These are phyloP conservation scores for Boletus subparvulus DNA, from an alignment of 768 basidiomycete genomes.

Conservation along the genomic window DNA sequence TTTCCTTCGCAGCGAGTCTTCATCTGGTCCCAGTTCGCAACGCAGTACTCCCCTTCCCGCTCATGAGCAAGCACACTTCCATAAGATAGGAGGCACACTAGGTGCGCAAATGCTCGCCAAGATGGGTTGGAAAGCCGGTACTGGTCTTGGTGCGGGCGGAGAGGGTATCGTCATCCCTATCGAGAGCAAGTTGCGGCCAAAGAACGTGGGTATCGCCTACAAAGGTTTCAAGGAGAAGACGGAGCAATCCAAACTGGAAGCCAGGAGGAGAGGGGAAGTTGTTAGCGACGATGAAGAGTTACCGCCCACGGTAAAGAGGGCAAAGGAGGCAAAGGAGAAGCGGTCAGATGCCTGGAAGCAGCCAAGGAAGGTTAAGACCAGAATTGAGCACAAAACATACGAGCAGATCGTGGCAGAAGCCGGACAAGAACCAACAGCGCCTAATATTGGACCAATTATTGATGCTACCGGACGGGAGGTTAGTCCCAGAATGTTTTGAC, in stretches of 20 bases:
- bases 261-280: constrained; percentile 66
- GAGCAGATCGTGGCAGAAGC: constrained; percentile 93
- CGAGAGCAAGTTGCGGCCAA: constrained; percentile 80
- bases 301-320: constrained; percentile 30
- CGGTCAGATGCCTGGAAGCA: constrained; percentile 83
- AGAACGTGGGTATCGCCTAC: constrained; percentile 84
- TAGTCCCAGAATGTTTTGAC: constrained; percentile 30
- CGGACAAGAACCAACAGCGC: constrained; percentile 52
- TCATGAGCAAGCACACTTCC: constrained; percentile 78
- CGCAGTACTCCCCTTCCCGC: constrained; percentile 55
- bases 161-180: constrained; percentile 88
- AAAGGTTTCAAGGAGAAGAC: constrained; percentile 89
- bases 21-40: constrained; percentile 41
- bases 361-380: constrained; percentile 80
- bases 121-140: constrained; percentile 91
- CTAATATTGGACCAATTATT: constrained; percentile 82
- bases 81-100: constrained; percentile 69
- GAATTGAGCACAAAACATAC: constrained; percentile 93
- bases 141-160: constrained; percentile 70
- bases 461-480: constrained; percentile 94
- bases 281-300: constrained; percentile 71
- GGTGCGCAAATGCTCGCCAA: constrained; percentile 91
- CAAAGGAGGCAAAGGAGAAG: constrained; percentile 57
- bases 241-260: constrained; percentile 79
- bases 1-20: constrained; percentile 54